phyloP scores from a whole-genome alignment of 2,329 filamentous ascomycete species.

The Decorospora gaudefroyi region DNA sequence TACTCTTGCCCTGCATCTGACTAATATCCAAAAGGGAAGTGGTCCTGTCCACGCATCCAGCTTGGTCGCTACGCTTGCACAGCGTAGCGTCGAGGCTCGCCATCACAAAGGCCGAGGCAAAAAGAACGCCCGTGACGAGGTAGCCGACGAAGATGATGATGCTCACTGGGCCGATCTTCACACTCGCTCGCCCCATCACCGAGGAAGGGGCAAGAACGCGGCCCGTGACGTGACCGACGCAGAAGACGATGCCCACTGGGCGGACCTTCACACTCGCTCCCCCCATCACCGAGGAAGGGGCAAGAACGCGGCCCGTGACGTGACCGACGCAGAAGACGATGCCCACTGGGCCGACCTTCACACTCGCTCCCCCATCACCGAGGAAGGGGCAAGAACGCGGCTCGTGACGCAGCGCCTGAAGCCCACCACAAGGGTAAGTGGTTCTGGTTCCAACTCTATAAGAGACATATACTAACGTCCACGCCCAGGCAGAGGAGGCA shows the following conservation, averaged over 20 bases:
- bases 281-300: slow-evolving; percentile 16
- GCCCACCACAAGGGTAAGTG: too few species aligned
- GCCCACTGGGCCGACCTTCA: slow-evolving; percentile 2
- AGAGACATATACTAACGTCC: too few species aligned
- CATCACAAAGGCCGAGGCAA: slow-evolving; percentile 25
- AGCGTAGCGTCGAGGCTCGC: slow-evolving; percentile 22
- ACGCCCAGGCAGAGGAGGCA: too few species aligned
- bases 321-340: not conserved
- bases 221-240: slow-evolving; percentile 7
- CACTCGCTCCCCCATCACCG: slow-evolving; percentile 10
- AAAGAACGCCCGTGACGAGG: not conserved
- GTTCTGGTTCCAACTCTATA: too few species aligned
- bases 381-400: not conserved
- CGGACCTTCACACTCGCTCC: slow-evolving; percentile 15
- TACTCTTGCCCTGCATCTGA: not conserved
- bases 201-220: not conserved
- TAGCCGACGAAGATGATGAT: not conserved
- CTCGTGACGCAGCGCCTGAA: too few species aligned
- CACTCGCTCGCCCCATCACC: slow-evolving; percentile 9
- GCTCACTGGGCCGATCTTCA: slow-evolving; percentile 7
- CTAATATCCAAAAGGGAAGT: slow-evolving; percentile 30
- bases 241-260: slow-evolving; percentile 16
- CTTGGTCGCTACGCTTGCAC: slow-evolving; percentile 29
- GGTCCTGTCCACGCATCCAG: slow-evolving; percentile 26
- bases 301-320: not conserved